Evolutionary conservation across 495 filamentous ascomycete genomes (phyloP).

Genomic region (Aspergillus sparsus): DNA sequence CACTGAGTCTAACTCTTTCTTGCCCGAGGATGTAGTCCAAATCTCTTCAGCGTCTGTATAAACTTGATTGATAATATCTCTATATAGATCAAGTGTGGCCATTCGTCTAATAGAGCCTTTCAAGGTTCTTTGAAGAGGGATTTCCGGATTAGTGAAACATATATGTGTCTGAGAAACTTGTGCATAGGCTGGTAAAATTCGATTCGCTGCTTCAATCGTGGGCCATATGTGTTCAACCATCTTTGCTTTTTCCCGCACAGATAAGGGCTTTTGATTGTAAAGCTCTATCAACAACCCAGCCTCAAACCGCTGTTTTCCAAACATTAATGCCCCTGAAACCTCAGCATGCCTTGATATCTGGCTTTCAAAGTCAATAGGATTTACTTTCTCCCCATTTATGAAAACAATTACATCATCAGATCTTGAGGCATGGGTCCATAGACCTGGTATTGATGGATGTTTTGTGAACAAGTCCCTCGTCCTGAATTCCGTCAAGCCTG

Average conservation of each 20-base stretch:
- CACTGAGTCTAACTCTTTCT: background rate
- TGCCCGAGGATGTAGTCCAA: background rate
- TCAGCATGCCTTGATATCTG: slow-evolving; percentile 10
- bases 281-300: slow-evolving; percentile 10
- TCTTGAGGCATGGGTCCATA: slow-evolving; percentile 15
- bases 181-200: slow-evolving; percentile 6
- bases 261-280: background rate
- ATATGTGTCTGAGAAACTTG: slow-evolving; percentile 9
- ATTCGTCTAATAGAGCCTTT: slow-evolving; percentile 6
- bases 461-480: slow-evolving; percentile 13
- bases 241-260: background rate
- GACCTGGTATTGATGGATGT: slow-evolving; percentile 12
- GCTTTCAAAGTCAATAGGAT: slow-evolving; percentile 14
- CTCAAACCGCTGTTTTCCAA: slow-evolving; percentile 5
- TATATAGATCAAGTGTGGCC: slow-evolving; percentile 7
- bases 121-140: slow-evolving; percentile 4
- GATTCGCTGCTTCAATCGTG: slow-evolving; percentile 5
- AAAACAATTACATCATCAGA: slow-evolving; percentile 16
- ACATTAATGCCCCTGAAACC: slow-evolving; percentile 2
- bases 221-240: slow-evolving; percentile 4
- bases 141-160: slow-evolving; percentile 6
- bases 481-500: slow-evolving; percentile 8
- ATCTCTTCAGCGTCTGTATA: slow-evolving; percentile 10
- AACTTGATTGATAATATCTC: background rate
- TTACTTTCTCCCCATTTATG: slow-evolving; percentile 14